Evolutionary conservation across 352 stramenopile genomes (phyloP).

Genomic region (Globisporangium irregulare): DNA sequence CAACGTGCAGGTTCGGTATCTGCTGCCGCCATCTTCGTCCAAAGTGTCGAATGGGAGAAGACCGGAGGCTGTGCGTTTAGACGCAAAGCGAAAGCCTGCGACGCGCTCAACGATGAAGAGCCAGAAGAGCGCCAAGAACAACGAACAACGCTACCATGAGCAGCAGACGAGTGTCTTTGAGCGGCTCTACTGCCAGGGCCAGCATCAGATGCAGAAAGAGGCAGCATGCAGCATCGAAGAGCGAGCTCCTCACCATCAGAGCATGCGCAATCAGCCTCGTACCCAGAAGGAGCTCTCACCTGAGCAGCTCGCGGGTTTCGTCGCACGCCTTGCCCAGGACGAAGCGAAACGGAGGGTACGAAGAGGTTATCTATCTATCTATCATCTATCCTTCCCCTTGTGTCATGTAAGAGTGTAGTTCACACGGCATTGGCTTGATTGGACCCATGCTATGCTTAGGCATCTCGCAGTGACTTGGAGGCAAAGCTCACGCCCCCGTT

Average conservation of each 20-base stretch:
- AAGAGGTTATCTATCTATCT: neutral
- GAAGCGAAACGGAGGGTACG: slow-evolving; percentile 11
- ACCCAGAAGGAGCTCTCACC: neutral
- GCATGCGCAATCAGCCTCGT: neutral
- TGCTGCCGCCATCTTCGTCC: neutral
- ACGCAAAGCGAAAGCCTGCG: neutral
- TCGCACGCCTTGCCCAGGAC: slow-evolving; percentile 20
- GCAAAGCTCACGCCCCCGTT: slow-evolving; percentile 21
- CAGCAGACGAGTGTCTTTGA: slow-evolving; percentile 24
- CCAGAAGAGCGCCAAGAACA: neutral
- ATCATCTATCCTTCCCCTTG: neutral
- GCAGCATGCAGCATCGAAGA: neutral
- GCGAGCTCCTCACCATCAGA: slow-evolving; percentile 10
- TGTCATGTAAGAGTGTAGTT: neutral
- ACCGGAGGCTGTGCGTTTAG: neutral
- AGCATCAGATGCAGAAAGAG: neutral
- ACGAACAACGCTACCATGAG: neutral
- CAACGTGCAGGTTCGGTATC: slow-evolving; percentile 13
- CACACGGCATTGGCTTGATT: neutral
- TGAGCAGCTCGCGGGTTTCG: slow-evolving; percentile 22
- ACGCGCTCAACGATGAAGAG: neutral
- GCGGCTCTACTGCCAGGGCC: slow-evolving; percentile 15
- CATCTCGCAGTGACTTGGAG: slow-evolving; percentile 5
- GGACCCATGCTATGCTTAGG: slow-evolving; percentile 8
- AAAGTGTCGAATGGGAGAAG: neutral